Conservation (phyloP, 148 eudicot genomes). For the Silene conica region DNA sequence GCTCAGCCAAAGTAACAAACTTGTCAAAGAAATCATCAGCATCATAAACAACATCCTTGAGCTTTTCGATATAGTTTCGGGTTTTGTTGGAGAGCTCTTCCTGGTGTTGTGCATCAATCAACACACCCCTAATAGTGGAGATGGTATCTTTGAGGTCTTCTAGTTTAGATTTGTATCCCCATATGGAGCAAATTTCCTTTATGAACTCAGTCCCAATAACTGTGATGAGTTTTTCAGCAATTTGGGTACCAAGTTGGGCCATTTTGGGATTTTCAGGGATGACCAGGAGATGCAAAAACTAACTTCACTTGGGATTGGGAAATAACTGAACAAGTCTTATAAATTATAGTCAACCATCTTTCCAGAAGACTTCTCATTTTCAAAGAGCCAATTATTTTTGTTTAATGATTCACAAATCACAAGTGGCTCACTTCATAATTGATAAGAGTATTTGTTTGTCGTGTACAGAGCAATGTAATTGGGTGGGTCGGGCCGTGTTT, state of each 20-base stretch:
- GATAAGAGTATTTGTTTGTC: too few relatives aligned
- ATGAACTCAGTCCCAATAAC: background rate
- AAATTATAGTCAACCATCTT: background rate
- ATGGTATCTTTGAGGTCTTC: conserved; percentile 4
- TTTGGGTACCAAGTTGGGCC: background rate
- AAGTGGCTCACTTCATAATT: too few relatives aligned
- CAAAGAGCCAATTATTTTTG: too few relatives aligned
- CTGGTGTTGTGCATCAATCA: conserved; percentile 3
- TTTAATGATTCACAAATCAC: too few relatives aligned
- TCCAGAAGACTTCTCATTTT: too few relatives aligned
- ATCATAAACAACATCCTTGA: conserved; percentile 17
- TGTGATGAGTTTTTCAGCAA: background rate
- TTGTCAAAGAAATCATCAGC: conserved; percentile 14
- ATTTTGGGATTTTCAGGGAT: background rate
- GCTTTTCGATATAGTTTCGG: background rate
- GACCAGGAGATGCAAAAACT: background rate
- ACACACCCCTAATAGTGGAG: background rate
- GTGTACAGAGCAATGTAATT: too few relatives aligned
- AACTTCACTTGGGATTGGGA: background rate
- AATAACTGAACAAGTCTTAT: background rate
- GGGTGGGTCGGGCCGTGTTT: too few relatives aligned
- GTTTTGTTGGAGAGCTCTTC: background rate
- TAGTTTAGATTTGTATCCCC: conserved; percentile 2
- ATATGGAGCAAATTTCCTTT: background rate
- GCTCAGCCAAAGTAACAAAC: background rate